phyloP scores from a whole-genome alignment of 75 land plant genomes.

The Cupressus sempervirens region DNA sequence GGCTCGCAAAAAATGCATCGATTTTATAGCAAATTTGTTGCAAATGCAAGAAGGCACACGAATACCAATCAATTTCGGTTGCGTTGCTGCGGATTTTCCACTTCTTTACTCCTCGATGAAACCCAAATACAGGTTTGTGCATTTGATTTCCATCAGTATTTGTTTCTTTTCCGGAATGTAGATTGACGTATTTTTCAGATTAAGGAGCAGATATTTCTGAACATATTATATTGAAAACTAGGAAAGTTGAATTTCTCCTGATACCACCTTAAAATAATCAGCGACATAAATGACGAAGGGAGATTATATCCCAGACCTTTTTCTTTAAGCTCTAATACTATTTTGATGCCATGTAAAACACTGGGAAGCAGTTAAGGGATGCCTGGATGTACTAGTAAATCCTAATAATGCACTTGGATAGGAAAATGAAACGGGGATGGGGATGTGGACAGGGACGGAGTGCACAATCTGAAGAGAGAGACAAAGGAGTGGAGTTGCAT shows the following conservation, averaged over 20 bases:
- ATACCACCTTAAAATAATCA: neutral
- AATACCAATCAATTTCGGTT: neutral
- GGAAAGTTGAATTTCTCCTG: neutral
- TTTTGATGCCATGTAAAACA: neutral
- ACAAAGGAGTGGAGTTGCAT: too few relatives aligned
- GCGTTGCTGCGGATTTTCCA: conserved; percentile 21
- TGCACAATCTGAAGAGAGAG: too few relatives aligned
- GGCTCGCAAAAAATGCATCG: neutral
- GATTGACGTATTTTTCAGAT: neutral
- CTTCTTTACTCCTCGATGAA: conserved; percentile 64
- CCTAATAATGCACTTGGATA: neutral
- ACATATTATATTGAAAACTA: neutral
- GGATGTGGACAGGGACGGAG: neutral
- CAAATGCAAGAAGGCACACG: neutral
- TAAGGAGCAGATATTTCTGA: neutral
- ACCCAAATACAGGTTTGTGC: conserved; percentile 50
- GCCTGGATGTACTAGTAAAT: too few relatives aligned
- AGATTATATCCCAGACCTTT: too few relatives aligned
- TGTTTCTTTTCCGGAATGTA: neutral
- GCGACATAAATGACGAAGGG: neutral
- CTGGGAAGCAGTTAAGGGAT: neutral
- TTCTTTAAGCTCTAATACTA: neutral
- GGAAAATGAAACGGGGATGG: neutral
- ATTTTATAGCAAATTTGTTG: neutral
- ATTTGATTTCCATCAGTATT: neutral